Conservation (phyloP, 2,329 filamentous ascomycete genomes). For the Diaporthe longicolla region DNA sequence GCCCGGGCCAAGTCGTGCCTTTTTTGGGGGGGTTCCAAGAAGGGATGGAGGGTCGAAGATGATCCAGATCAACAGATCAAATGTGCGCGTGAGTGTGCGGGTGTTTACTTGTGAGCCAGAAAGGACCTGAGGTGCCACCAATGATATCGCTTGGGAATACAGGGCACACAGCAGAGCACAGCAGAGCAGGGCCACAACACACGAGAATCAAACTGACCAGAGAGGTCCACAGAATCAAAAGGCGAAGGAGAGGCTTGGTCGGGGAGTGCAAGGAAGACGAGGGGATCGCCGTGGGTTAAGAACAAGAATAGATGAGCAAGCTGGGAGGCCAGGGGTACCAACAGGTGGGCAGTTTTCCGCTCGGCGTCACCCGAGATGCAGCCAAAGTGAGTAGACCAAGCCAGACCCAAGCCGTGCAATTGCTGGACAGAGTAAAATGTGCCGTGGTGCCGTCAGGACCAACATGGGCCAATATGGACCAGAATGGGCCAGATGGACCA, state of each 20-base stretch:
- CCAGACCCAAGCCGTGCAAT: background rate
- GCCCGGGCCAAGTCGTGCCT: slow-evolving; percentile 32
- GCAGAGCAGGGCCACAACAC: slow-evolving; percentile 16
- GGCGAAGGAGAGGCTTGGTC: slow-evolving; percentile 23
- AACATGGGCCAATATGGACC: background rate
- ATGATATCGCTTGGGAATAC: slow-evolving; percentile 18
- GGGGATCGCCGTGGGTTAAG: slow-evolving; percentile 40
- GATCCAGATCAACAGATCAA: slow-evolving; percentile 41
- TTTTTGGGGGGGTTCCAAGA: slow-evolving; percentile 24
- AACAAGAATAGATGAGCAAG: slow-evolving; percentile 27
- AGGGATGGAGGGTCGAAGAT: slow-evolving; percentile 19
- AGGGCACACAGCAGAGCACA: slow-evolving; percentile 27
- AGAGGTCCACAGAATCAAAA: slow-evolving; percentile 37
- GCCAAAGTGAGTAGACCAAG: slow-evolving; percentile 24
- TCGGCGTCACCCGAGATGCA: slow-evolving; percentile 42
- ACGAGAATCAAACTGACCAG: slow-evolving; percentile 33
- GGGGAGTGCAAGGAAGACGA: slow-evolving; percentile 35
- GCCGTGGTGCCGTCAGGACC: slow-evolving; percentile 1
- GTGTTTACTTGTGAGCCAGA: background rate
- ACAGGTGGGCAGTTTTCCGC: slow-evolving; percentile 40
- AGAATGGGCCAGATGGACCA: slow-evolving; percentile 9
- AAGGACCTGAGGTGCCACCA: slow-evolving; percentile 30
- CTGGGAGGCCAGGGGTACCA: slow-evolving; percentile 26
- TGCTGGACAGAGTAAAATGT: slow-evolving; percentile 6
- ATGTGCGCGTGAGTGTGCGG: slow-evolving; percentile 10